Base-by-base conservation (phyloP, 768 basidiomycete species). In the Mrakia blollopis region DNA sequence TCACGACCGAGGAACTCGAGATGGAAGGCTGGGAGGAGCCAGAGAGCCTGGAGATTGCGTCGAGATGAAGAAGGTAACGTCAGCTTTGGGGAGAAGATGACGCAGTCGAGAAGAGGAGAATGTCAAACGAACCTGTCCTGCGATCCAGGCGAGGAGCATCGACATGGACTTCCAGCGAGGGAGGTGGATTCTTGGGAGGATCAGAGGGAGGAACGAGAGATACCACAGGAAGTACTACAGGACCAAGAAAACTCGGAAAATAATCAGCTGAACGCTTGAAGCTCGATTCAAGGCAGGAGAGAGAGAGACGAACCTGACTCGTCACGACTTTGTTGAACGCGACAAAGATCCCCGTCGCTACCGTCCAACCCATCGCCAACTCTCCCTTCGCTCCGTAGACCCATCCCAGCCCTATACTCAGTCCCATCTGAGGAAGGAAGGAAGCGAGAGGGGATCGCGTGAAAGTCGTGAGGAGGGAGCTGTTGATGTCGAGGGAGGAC, bases 261-360 rank as follows among this genome's bases (percentile, higher is more conserved):
- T 52, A 11, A 28, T 8, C 30, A 32, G 21, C 16, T 44, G 21
- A 30, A 23, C n/a, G n/a, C 61, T 25, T 30, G 30, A 28, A 21
- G 5, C 7, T 16, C 5, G 35, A 16, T 62, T 6, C 14, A 35
- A 35, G 30, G 30, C 30, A 14, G 14, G 35, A 35, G 62, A 32
- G 16, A 35, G 14, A 32, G 3, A 52, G 11, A 82, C 86, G 79
- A 80, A 92, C 93, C 87, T 96, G 94, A 0, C 94, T 97, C 0
- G 97, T 99, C 87, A 95, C 97, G 71, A 99, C 97, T 83, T 96
- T 95, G 83, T 98, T 99, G 86, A 98, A 96, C 11, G 93, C 84
- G n/a, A 98, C 95, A 81, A 99, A 98, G 0, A 88, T 85, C 52
- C 87, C 87, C 2, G 97, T 98, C 84, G 98, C 95, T 18, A 95